Evolutionary conservation across 1,284 basidiomycete genomes (phyloP), one percentile per base, ranked within the genome.

Genomic region (Ustilago sp.): DNA sequence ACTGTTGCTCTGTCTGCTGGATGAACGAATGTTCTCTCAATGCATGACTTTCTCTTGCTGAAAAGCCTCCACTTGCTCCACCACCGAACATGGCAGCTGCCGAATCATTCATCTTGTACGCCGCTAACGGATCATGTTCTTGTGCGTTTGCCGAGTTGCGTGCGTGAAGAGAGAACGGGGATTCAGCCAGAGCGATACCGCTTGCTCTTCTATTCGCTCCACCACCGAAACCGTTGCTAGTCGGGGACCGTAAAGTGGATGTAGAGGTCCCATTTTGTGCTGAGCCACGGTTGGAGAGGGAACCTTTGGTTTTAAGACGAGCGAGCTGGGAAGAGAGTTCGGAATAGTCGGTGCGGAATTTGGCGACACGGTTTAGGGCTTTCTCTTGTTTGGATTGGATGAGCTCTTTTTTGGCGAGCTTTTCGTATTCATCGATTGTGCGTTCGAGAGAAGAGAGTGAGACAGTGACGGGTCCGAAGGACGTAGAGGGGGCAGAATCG

Each of bases 351-450:
- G 77, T 72, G 23, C 77, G 74, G 60, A 86, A 84, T 57, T 85
- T 80, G 38, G 76, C 59, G 0, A 82, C 81, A 6, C 84, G 71
- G 4, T 35, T 64, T 19, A 86, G 65, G 1, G 84, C 84, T 47
- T 85, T 85, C n/a, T 85, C 81, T 43, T 84, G 80, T 63, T 86
- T 86, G 11, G 79, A 73, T 31, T 78, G 74, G 50, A 83, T 80
- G 13, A 86, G 72, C 54, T 86, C 84, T 28, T 80, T 76, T 41
- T 80, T 81, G 31, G 84, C 84, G 41, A 86, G 71, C n/a, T 74
- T 70, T 60, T 86, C 83, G 69, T 85, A 86, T 39, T 86, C 84
- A 54, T 86, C 84, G 19, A 85, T 77, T 1, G 84, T 86, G 2
- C 80, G 73, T n/a, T 75, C 67, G 34, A 86, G 74, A 1, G 83